These are phyloP conservation scores for Cucurbita argyrosperma DNA, from an alignment of 306 rosid genomes.

Conservation along the genomic window DNA sequence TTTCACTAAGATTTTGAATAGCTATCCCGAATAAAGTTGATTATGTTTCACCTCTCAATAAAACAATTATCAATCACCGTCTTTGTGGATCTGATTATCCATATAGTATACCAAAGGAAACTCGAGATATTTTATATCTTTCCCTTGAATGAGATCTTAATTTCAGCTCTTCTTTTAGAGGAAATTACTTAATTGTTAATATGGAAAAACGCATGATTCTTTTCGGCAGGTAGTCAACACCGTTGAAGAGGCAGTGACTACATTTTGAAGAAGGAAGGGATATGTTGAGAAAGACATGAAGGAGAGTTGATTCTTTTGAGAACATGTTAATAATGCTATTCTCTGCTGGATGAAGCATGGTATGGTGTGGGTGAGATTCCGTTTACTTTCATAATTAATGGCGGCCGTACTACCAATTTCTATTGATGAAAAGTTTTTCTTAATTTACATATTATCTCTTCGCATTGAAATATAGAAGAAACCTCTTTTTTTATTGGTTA, in stretches of 20 bases:
- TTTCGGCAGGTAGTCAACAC: slow-evolving; percentile 23
- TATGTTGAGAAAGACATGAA: background rate
- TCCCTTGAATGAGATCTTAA: too few species aligned
- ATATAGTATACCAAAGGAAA: too few species aligned
- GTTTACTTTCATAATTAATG: background rate
- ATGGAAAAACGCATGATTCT: background rate
- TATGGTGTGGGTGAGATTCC: background rate
- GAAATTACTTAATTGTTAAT: background rate
- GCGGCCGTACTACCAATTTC: background rate
- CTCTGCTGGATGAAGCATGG: too few species aligned
- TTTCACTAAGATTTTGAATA: too few species aligned
- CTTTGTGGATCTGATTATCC: too few species aligned
- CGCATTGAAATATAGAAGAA: background rate
- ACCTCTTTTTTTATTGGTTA: background rate
- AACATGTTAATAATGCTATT: background rate
- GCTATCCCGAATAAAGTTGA: too few species aligned
- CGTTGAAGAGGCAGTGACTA: slow-evolving; percentile 24
- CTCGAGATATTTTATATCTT: too few species aligned
- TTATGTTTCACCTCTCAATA: too few species aligned
- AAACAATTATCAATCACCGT: too few species aligned
- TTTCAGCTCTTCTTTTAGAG: background rate
- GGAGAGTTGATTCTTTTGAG: background rate
- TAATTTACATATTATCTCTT: background rate
- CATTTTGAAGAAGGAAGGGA: slow-evolving; percentile 19
- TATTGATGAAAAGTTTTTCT: background rate